Evolutionary conservation across 306 rosid genomes (phyloP).

Genomic region (Gastrolobium bilobum): DNA sequence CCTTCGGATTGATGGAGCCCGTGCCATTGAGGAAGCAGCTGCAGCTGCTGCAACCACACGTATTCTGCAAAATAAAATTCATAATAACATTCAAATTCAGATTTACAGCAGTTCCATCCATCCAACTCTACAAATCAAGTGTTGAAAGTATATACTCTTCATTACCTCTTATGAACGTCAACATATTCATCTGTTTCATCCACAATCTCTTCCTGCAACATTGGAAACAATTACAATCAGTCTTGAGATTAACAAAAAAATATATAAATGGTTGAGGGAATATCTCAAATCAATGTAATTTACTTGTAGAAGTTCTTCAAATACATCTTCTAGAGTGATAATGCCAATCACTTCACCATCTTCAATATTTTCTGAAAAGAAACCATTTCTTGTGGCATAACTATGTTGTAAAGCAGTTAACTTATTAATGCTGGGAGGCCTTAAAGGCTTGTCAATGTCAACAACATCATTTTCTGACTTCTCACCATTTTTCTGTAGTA

Average conservation of each 20-base stretch:
- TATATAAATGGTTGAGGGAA: not conserved
- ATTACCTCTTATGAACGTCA: constrained; percentile 95
- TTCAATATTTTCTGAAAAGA: constrained; percentile 71
- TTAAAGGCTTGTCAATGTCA: constrained; percentile 75
- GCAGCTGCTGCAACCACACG: constrained; percentile 94
- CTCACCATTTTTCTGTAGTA: constrained; percentile 65
- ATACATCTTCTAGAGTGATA: constrained; percentile 96
- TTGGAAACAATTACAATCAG: constrained; percentile 40
- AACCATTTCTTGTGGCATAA: constrained; percentile 58
- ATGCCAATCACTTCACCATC: constrained; percentile 96
- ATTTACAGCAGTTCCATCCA: constrained; percentile 6
- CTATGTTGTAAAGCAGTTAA: constrained; percentile 49
- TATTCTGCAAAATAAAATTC: constrained; percentile 68
- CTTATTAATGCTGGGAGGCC: constrained; percentile 50
- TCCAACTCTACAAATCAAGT: constrained; percentile 20
- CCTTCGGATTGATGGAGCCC: constrained; percentile 87
- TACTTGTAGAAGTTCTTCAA: constrained; percentile 99
- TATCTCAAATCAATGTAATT: constrained; percentile 31
- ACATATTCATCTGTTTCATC: constrained; percentile 98
- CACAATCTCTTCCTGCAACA: constrained; percentile 92
- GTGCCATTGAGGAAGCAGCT: constrained; percentile 91
- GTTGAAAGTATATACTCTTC: constrained; percentile 15
- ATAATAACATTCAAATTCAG: constrained; percentile 23
- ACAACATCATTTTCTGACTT: constrained; percentile 60
- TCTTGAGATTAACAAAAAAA: not conserved